Percentiles rank a stretch among this genome's conserved stretches.
Evolutionary conservation across 208 protist species (phyloP).

Genomic region (Endotrypanum monterogeii): DNA sequence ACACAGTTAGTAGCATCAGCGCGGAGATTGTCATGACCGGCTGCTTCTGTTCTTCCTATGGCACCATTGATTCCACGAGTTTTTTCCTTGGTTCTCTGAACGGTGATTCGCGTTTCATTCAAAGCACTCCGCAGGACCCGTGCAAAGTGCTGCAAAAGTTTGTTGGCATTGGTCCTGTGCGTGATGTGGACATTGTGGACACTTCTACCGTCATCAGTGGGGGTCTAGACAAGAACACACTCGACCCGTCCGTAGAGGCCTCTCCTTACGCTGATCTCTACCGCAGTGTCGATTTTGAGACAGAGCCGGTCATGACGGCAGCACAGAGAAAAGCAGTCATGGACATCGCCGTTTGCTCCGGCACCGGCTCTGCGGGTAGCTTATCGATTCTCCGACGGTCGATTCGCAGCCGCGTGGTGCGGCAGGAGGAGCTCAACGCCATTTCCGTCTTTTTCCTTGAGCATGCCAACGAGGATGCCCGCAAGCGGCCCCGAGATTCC

Average conservation of each 20-base stretch:
- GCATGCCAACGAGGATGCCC: neutral
- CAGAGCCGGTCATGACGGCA: conserved; percentile 40
- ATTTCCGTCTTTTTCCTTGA: conserved; percentile 78
- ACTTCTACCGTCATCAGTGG: conserved; percentile 18
- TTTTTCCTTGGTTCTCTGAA: conserved; percentile 66
- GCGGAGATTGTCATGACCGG: conserved; percentile 54
- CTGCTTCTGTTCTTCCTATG: conserved; percentile 45
- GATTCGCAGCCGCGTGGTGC: conserved; percentile 61
- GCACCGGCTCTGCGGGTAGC: conserved; percentile 44
- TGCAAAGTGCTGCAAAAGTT: conserved; percentile 54
- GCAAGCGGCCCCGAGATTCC: conserved; percentile 34
- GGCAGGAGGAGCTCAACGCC: conserved; percentile 67
- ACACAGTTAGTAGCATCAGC: conserved; percentile 48
- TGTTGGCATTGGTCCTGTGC: conserved; percentile 49
- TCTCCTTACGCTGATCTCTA: conserved; percentile 78
- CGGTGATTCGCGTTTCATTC: conserved; percentile 65
- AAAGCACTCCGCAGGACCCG: conserved; percentile 17
- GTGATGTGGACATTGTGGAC: conserved; percentile 63
- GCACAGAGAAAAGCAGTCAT: conserved; percentile 41
- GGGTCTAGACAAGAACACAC: neutral
- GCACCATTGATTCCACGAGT: conserved; percentile 11
- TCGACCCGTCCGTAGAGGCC: conserved; percentile 48
- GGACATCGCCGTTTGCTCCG: conserved; percentile 72
- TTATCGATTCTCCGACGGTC: conserved; percentile 72
- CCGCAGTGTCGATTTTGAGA: conserved; percentile 61